phyloP scores from a whole-genome alignment of 2,329 filamentous ascomycete species.

The Aspergillus vadensis region DNA sequence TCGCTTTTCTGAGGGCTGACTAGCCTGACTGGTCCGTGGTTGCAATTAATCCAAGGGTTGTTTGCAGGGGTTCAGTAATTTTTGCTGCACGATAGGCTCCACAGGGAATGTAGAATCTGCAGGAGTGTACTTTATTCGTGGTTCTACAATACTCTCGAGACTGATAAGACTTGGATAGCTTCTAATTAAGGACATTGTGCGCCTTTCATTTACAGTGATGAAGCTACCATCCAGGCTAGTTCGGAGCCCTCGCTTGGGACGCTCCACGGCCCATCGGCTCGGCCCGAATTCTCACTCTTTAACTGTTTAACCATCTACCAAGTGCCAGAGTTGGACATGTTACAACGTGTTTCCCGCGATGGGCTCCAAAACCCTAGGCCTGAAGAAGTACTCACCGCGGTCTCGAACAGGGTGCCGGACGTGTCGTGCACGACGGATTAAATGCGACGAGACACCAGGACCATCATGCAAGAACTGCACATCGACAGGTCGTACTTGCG shows the following conservation, averaged over 20 bases:
- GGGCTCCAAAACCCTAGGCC: background rate
- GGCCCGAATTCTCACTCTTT: background rate
- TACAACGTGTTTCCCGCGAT: background rate
- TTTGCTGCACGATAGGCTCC: too few relatives aligned
- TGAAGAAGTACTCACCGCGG: background rate
- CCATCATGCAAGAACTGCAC: conserved; percentile 39
- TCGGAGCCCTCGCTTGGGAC: background rate
- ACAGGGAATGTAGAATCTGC: too few relatives aligned
- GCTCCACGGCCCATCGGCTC: background rate
- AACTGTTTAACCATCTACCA: background rate
- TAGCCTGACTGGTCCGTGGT: too few relatives aligned
- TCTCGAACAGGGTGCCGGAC: conserved; percentile 14
- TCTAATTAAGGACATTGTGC: too few relatives aligned
- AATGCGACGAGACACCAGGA: conserved; percentile 34
- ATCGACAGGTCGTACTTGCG: conserved; percentile 41
- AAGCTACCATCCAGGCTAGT: too few relatives aligned
- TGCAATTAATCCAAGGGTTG: too few relatives aligned
- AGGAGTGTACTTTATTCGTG: too few relatives aligned
- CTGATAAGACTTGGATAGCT: too few relatives aligned
- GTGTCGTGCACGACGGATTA: conserved; percentile 13
- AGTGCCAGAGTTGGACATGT: background rate
- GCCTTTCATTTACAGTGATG: too few relatives aligned
- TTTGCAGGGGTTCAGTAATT: too few relatives aligned
- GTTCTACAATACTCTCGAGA: too few relatives aligned
- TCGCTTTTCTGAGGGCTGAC: background rate